These are phyloP conservation scores for Amauroascus niger DNA, from an alignment of 2,329 filamentous ascomycete species.

Conservation along the genomic window DNA sequence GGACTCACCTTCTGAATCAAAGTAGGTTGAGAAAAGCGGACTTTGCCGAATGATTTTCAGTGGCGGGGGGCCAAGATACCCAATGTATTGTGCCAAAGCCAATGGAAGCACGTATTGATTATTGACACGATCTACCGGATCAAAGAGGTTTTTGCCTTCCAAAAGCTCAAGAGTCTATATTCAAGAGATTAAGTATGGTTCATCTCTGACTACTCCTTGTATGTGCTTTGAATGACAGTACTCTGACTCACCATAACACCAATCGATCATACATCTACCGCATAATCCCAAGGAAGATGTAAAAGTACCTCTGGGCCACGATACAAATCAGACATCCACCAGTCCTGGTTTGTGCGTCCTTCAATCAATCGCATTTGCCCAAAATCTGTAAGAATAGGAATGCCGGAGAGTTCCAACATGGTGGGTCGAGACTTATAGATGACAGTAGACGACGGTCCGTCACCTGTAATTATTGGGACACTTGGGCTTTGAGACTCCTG, in stretches of 20 bases:
- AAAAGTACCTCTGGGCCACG: slow-evolving; percentile 22
- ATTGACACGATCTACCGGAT: slow-evolving; percentile 21
- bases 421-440: no score
- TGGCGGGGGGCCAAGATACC: slow-evolving; percentile 22
- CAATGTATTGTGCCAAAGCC: slow-evolving; percentile 25
- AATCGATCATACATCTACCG: slow-evolving; percentile 23
- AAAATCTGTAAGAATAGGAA: slow-evolving; percentile 21
- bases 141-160: slow-evolving; percentile 23
- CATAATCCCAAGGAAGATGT: slow-evolving; percentile 19
- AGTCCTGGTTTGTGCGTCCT: slow-evolving; percentile 13
- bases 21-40: slow-evolving; percentile 19
- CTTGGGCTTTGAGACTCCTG: slow-evolving; percentile 11
- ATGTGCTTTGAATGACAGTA: no score
- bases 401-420: slow-evolving; percentile 15
- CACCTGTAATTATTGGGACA: slow-evolving; percentile 6
- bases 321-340: slow-evolving; percentile 24
- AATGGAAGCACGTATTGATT: slow-evolving; percentile 23
- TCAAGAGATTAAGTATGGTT: neutral
- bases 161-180: slow-evolving; percentile 24
- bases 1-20: slow-evolving; percentile 18
- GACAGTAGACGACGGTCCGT: no score
- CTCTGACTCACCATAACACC: slow-evolving; percentile 23
- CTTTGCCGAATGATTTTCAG: slow-evolving; percentile 20
- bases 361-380: slow-evolving; percentile 16
- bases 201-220: no score